Conservation (phyloP, 192 early-diverging fungal species). For the Funneliformis geosporum region DNA sequence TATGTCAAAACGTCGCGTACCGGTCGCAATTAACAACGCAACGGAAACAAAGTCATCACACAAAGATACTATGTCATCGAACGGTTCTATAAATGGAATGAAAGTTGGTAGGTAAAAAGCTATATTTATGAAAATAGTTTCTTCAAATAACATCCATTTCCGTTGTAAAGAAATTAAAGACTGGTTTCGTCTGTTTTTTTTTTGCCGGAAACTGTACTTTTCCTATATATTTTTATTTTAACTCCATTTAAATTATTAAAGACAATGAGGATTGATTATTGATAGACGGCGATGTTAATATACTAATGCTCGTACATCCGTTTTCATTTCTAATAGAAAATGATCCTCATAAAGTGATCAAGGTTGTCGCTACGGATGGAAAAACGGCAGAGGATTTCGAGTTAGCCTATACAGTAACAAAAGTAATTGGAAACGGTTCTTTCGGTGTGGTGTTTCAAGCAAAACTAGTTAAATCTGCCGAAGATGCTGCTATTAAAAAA, state of each 20-base stretch:
- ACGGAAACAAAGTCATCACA: slow-evolving; percentile 5
- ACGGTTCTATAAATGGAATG: slow-evolving; percentile 20
- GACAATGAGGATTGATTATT: neutral
- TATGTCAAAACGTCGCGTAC: slow-evolving; percentile 13
- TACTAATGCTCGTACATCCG: neutral
- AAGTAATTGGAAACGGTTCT: slow-evolving; percentile 95
- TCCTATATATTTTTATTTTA: too few species aligned
- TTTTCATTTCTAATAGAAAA: slow-evolving; percentile 35
- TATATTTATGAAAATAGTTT: neutral
- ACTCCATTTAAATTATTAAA: neutral
- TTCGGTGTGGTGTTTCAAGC: slow-evolving; percentile 99
- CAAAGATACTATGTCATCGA: neutral
- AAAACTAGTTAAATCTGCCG: slow-evolving; percentile 74
- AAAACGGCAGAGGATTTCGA: slow-evolving; percentile 82
- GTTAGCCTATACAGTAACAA: slow-evolving; percentile 88
- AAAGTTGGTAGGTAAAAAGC: slow-evolving; percentile 4
- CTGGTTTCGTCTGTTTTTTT: neutral
- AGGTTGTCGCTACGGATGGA: slow-evolving; percentile 84
- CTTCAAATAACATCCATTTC: neutral
- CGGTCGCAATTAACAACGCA: neutral
- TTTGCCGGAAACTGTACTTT: neutral
- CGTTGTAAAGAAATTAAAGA: neutral
- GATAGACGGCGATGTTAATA: neutral
- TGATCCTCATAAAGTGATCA: slow-evolving; percentile 69
- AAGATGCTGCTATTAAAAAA: slow-evolving; percentile 96